These are phyloP conservation scores for Hygrocybe punicea DNA, from an alignment of 768 basidiomycete species.

Conservation along the genomic window DNA sequence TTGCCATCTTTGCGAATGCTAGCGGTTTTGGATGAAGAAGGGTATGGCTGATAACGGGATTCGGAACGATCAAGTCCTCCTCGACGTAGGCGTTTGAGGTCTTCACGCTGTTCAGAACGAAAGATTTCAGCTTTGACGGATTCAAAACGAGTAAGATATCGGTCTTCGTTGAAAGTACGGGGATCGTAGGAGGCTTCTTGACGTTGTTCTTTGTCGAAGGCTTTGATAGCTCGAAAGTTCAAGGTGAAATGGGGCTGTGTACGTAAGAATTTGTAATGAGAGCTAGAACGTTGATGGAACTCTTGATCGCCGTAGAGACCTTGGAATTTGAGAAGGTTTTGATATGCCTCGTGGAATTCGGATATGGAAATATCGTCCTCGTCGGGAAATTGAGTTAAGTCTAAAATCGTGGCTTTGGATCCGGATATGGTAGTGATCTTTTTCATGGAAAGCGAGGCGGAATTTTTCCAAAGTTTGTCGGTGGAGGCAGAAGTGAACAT, in stretches of 20 bases:
- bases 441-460: neutral
- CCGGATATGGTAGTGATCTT: neutral
- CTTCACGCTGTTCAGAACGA: too few relatives aligned
- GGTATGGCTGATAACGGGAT: too few relatives aligned
- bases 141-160: neutral
- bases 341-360: slow-evolving; percentile 18
- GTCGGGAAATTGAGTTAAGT: slow-evolving; percentile 13
- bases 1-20: too few relatives aligned
- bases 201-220: slow-evolving; percentile 12
- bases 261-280: neutral
- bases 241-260: slow-evolving; percentile 7
- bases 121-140: neutral
- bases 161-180: neutral
- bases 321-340: slow-evolving; percentile 7
- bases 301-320: neutral
- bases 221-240: slow-evolving; percentile 13
- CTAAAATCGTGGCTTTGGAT: slow-evolving; percentile 7
- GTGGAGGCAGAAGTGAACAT: slow-evolving; percentile 1
- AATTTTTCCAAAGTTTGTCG: neutral
- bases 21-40: too few relatives aligned
- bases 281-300: neutral
- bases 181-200: neutral
- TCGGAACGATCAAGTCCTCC: neutral
- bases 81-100: slow-evolving; percentile 4
- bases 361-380: slow-evolving; percentile 9